phyloP scores from a whole-genome alignment of 768 basidiomycete genomes.

The Coprinopsis sp. region DNA sequence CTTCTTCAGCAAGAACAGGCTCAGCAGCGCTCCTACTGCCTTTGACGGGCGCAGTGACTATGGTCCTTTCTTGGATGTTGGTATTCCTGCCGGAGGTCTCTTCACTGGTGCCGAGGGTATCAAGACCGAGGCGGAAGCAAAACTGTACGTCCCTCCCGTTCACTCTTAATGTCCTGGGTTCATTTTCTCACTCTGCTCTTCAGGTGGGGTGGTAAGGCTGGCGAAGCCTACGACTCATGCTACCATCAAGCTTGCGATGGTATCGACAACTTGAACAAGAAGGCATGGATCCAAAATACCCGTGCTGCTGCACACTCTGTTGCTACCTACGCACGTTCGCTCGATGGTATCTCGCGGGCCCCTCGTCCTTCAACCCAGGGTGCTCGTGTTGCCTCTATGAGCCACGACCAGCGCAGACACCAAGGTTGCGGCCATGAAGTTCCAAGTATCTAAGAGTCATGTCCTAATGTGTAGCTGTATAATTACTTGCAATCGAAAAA shows the following conservation, averaged over 20 bases:
- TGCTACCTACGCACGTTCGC: slow-evolving; percentile 23
- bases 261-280: slow-evolving; percentile 22
- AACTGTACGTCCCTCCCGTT: slow-evolving; percentile 12
- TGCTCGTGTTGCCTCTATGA: background rate
- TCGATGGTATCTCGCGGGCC: slow-evolving; percentile 18
- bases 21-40: slow-evolving; percentile 19
- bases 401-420: slow-evolving; percentile 5
- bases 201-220: slow-evolving; percentile 27
- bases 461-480: background rate
- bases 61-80: slow-evolving; percentile 26
- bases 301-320: slow-evolving; percentile 22
- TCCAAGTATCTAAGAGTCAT: background rate
- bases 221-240: slow-evolving; percentile 25
- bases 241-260: slow-evolving; percentile 28
- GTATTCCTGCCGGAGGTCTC: slow-evolving; percentile 28
- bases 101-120: slow-evolving; percentile 26
- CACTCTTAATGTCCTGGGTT: background rate
- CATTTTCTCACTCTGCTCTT: background rate
- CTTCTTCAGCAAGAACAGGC: slow-evolving; percentile 16
- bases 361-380: background rate
- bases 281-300: slow-evolving; percentile 20
- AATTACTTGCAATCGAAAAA: background rate
- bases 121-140: slow-evolving; percentile 23
- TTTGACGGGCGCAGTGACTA: slow-evolving; percentile 28
- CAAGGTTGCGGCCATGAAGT: slow-evolving; percentile 7